Conservation (phyloP, 2,329 filamentous ascomycete species). For the Camillea tinctor region DNA sequence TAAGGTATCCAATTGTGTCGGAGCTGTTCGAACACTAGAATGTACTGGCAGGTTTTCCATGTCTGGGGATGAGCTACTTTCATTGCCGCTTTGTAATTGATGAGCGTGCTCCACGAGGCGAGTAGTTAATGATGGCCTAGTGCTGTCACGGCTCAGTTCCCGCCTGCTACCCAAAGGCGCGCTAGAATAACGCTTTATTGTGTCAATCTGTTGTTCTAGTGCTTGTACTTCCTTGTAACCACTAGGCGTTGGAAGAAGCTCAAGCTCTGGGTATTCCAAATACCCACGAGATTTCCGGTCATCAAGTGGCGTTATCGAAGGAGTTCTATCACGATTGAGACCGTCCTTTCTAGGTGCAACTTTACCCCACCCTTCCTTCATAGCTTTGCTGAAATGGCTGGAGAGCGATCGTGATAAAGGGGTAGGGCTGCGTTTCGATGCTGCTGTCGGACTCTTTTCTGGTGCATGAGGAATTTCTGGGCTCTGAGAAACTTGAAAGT, state of each 20-base stretch:
- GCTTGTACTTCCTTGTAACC: slow-evolving; percentile 34
- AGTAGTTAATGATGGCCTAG: slow-evolving; percentile 19
- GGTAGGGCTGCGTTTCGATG: slow-evolving; percentile 11
- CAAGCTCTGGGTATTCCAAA: slow-evolving; percentile 37
- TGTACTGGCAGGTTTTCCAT: neutral
- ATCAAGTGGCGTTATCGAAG: slow-evolving; percentile 3
- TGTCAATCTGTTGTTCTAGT: slow-evolving; percentile 32
- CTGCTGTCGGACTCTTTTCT: neutral
- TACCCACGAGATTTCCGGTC: slow-evolving; percentile 10
- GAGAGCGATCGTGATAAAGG: slow-evolving; percentile 22
- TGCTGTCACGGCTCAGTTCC: slow-evolving; percentile 12
- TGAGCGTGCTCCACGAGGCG: slow-evolving; percentile 29
- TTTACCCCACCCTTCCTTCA: slow-evolving; percentile 26
- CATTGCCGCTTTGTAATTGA: slow-evolving; percentile 18
- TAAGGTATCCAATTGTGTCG: slow-evolving; percentile 9
- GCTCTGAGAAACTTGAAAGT: neutral
- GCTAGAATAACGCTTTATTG: slow-evolving; percentile 34
- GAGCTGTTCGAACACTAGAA: slow-evolving; percentile 1
- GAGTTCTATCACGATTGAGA: slow-evolving; percentile 4
- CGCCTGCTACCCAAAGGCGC: slow-evolving; percentile 21
- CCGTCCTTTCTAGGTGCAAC: slow-evolving; percentile 17
- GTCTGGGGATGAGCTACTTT: slow-evolving; percentile 6
- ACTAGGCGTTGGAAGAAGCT: slow-evolving; percentile 32
- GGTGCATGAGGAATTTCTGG: slow-evolving; percentile 5
- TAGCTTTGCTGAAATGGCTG: slow-evolving; percentile 21